Conservation (phyloP, 441 rosid genomes). For the Adansonia gregorii region DNA sequence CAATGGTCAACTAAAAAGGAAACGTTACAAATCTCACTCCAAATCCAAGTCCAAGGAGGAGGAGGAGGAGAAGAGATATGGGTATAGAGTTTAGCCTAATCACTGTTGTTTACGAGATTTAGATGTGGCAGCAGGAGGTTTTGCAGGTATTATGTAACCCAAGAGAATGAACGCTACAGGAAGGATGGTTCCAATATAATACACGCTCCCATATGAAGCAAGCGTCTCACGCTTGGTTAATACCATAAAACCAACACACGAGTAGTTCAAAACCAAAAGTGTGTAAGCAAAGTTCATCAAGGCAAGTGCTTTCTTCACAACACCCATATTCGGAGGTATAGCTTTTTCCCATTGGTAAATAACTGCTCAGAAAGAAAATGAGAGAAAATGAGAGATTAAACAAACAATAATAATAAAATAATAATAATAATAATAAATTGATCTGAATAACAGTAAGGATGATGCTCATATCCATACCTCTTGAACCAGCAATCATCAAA, state of each 20-base stretch:
- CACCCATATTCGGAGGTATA: slow-evolving; percentile 39
- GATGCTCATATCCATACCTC: slow-evolving; percentile 49
- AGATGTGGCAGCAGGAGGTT: slow-evolving; percentile 51
- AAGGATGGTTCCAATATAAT: slow-evolving; percentile 72
- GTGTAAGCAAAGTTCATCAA: slow-evolving; percentile 71
- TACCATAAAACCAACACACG: slow-evolving; percentile 92
- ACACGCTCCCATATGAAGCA: slow-evolving; percentile 71
- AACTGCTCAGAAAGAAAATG: slow-evolving; percentile 48
- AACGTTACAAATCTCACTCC: not conserved
- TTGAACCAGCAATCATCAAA: slow-evolving; percentile 91
- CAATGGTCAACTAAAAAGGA: not conserved
- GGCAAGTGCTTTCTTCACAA: slow-evolving; percentile 52
- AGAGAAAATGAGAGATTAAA: not conserved
- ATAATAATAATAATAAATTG: slow-evolving; percentile 6
- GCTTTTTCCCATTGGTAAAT: slow-evolving; percentile 94
- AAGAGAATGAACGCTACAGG: slow-evolving; percentile 66
- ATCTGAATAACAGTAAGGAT: not conserved
- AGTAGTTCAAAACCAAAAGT: slow-evolving; percentile 73
- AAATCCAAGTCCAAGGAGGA: no score
- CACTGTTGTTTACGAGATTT: slow-evolving; percentile 64
- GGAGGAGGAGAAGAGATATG: not conserved
- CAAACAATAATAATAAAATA: not conserved
- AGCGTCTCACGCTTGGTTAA: slow-evolving; percentile 78
- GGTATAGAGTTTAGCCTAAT: slow-evolving; percentile 23
- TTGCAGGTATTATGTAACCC: slow-evolving; percentile 63